These are phyloP conservation scores for Zymoseptoria pseudotritici DNA, from an alignment of 2,329 filamentous ascomycete genomes.

Conservation along the genomic window DNA sequence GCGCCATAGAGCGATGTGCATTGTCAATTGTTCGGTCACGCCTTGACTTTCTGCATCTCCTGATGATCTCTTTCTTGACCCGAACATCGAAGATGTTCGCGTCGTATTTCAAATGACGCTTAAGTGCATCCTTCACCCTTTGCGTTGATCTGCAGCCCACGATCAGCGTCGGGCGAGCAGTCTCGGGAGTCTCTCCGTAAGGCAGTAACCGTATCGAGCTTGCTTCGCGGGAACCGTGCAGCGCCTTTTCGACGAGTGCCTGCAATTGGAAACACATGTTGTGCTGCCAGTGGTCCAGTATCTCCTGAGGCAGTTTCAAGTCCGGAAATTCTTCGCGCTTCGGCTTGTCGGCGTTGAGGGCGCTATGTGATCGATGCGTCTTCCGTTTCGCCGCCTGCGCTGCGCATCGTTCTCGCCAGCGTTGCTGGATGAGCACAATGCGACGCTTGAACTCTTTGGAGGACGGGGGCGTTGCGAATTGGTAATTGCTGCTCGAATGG, in stretches of 20 bases:
- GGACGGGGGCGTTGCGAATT: constrained; percentile 15
- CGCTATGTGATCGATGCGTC: neutral
- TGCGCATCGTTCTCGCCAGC: constrained; percentile 25
- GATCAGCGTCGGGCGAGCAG: constrained; percentile 63
- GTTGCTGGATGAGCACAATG: constrained; percentile 27
- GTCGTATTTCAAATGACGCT: constrained; percentile 64
- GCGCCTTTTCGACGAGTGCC: constrained; percentile 60
- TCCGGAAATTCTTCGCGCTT: constrained; percentile 23
- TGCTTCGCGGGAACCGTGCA: constrained; percentile 66
- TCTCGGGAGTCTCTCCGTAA: constrained; percentile 60
- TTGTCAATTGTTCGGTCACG: constrained; percentile 18
- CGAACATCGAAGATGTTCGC: constrained; percentile 58
- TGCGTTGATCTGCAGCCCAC: constrained; percentile 69
- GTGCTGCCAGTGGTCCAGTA: constrained; percentile 64
- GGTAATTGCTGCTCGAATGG: neutral
- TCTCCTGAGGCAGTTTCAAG: constrained; percentile 51
- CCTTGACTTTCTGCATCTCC: constrained; percentile 29
- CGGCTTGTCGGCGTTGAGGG: constrained; percentile 10
- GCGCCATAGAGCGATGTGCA: constrained; percentile 23
- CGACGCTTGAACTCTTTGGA: constrained; percentile 30
- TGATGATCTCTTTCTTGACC: constrained; percentile 51
- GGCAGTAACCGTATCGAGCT: constrained; percentile 71
- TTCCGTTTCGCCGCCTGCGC: constrained; percentile 6
- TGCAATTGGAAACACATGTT: constrained; percentile 67
- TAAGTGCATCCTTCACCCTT: constrained; percentile 64